These are phyloP conservation scores for Albophoma yamanashiensis DNA, from an alignment of 2,329 filamentous ascomycete species.

Conservation along the genomic window DNA sequence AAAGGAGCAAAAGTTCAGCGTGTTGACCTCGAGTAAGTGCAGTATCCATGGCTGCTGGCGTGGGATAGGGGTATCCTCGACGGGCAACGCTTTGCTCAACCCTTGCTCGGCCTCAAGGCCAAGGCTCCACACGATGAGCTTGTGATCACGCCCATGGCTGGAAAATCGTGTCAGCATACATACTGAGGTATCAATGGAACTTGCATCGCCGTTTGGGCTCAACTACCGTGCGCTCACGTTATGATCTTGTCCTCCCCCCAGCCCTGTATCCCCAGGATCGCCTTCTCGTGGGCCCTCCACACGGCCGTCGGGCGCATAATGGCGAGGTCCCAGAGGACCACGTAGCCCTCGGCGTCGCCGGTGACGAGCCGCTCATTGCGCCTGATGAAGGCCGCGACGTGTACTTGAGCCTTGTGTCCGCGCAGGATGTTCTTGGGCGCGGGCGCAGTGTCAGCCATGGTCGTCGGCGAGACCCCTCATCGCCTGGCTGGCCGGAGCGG, in stretches of 20 bases:
- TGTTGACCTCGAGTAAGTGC: conserved; percentile 75
- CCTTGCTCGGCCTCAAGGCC: conserved; percentile 45
- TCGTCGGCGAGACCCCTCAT: background rate
- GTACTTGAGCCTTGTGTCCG: conserved; percentile 73
- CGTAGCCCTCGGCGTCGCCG: conserved; percentile 82
- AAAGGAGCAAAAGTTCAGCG: conserved; percentile 91
- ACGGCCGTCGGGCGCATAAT: conserved; percentile 73
- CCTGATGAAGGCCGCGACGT: conserved; percentile 62
- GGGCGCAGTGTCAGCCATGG: conserved; percentile 19
- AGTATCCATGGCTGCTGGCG: conserved; percentile 72
- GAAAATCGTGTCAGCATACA: background rate
- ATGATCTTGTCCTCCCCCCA: conserved; percentile 69
- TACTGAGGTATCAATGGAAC: background rate
- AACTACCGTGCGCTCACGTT: conserved; percentile 51
- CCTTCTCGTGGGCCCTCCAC: conserved; percentile 74
- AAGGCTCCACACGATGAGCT: conserved; percentile 76
- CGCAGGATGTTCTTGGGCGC: conserved; percentile 58
- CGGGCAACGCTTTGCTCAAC: conserved; percentile 59
- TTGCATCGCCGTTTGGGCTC: background rate
- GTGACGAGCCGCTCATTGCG: conserved; percentile 69
- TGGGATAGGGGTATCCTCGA: conserved; percentile 43
- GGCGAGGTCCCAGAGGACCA: conserved; percentile 75
- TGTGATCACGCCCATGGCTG: conserved; percentile 89
- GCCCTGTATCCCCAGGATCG: conserved; percentile 62
- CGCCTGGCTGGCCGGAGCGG: background rate